Evolutionary conservation across 192 early-diverging fungal species (phyloP).

Genomic region (Phycomyces blakesleeanus): DNA sequence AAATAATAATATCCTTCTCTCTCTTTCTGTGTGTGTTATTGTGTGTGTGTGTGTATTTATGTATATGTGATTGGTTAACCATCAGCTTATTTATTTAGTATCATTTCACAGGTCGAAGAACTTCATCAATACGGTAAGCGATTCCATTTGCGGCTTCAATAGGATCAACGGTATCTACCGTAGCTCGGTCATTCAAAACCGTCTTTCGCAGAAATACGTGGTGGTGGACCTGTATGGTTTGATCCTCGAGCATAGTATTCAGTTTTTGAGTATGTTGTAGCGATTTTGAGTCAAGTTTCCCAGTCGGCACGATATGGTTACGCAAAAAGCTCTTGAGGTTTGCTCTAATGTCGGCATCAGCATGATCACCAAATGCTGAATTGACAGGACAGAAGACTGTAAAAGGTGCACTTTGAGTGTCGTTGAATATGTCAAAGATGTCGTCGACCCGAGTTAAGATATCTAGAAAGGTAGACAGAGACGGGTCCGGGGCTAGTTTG

Average conservation of each 20-base stretch:
- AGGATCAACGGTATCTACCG: constrained; percentile 8
- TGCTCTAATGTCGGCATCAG: neutral
- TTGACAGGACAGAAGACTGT: constrained; percentile 35
- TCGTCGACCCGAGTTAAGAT: constrained; percentile 27
- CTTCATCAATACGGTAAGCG: constrained; percentile 32
- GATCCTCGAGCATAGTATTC: constrained; percentile 8
- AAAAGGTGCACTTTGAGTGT: constrained; percentile 16
- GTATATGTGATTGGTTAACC: too few species aligned
- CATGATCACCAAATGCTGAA: constrained; percentile 20
- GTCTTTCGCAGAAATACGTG: constrained; percentile 2
- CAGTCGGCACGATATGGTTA: constrained; percentile 29
- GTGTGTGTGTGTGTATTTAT: too few species aligned
- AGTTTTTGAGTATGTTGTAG: constrained; percentile 13
- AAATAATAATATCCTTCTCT: too few species aligned
- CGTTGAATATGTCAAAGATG: constrained; percentile 22
- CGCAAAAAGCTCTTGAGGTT: constrained; percentile 22
- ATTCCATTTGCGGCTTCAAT: constrained; percentile 30
- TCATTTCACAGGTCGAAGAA: constrained; percentile 12
- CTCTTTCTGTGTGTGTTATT: too few species aligned
- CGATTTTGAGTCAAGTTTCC: constrained; percentile 5
- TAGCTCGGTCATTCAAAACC: constrained; percentile 16
- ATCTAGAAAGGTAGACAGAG: constrained; percentile 35
- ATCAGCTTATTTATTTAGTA: too few species aligned
- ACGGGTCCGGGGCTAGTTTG: constrained; percentile 25
- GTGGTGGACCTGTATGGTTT: constrained; percentile 15